phyloP scores from a whole-genome alignment of 768 basidiomycete genomes.

The Dioszegia aurantiaca region DNA sequence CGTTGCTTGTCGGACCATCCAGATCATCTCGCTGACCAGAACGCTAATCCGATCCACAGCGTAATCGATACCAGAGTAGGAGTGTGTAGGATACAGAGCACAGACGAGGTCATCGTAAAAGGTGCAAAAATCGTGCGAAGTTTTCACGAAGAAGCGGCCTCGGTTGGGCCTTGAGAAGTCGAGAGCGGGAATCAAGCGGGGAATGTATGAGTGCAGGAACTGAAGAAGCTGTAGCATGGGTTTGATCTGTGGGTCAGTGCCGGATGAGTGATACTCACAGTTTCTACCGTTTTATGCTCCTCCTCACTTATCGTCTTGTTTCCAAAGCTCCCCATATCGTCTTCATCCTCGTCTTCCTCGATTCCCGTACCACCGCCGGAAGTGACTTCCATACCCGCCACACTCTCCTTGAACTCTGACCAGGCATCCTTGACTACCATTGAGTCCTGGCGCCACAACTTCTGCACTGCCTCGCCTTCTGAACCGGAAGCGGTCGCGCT shows the following conservation, averaged over 20 bases:
- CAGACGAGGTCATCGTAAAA: slow-evolving; percentile 39
- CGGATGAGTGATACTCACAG: slow-evolving; percentile 3
- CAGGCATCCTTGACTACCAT: slow-evolving; percentile 43
- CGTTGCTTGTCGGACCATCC: not conserved
- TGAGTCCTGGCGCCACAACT: slow-evolving; percentile 29
- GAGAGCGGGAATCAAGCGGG: slow-evolving; percentile 25
- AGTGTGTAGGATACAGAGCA: slow-evolving; percentile 38
- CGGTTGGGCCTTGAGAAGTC: slow-evolving; percentile 2
- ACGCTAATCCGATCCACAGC: slow-evolving; percentile 22
- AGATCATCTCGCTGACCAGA: slow-evolving; percentile 12
- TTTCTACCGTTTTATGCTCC: slow-evolving; percentile 25
- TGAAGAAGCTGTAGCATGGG: slow-evolving; percentile 37
- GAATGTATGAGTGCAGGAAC: slow-evolving; percentile 34
- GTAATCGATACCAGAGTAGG: slow-evolving; percentile 26
- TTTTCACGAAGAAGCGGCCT: slow-evolving; percentile 21
- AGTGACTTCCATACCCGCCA: slow-evolving; percentile 25
- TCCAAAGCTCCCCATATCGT: slow-evolving; percentile 23
- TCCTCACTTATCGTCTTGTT: slow-evolving; percentile 25
- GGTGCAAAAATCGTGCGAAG: slow-evolving; percentile 19
- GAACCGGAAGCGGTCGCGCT: slow-evolving; percentile 14
- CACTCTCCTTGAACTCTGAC: slow-evolving; percentile 41
- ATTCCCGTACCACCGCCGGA: not conserved
- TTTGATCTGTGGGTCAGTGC: slow-evolving; percentile 28
- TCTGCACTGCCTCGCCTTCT: slow-evolving; percentile 27
- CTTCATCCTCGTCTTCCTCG: slow-evolving; percentile 21